Evolutionary conservation across 2,329 filamentous ascomycete genomes (phyloP).

Genomic region (Lachnellula arida): DNA sequence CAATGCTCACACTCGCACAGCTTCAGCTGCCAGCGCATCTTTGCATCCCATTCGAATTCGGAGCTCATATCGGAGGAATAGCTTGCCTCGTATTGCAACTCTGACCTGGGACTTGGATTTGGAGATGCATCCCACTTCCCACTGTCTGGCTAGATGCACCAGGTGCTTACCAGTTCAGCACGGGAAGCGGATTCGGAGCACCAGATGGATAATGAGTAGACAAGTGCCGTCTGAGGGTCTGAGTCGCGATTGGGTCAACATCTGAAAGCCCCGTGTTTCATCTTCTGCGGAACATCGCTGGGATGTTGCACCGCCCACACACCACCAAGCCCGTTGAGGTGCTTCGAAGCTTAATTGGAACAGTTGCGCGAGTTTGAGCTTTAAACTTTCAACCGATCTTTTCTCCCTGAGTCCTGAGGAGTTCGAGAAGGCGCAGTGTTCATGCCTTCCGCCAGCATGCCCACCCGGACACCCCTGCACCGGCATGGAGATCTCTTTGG

Average conservation of each 20-base stretch:
- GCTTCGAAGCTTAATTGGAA: constrained; percentile 1
- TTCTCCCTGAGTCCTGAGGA: constrained; percentile 10
- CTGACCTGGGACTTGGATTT: neutral
- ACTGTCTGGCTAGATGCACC: neutral
- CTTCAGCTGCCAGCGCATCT: constrained; percentile 16
- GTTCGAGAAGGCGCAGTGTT: constrained; percentile 23
- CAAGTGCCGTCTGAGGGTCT: constrained; percentile 3
- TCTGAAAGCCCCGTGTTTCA: constrained; percentile 18
- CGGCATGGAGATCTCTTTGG: constrained; percentile 16
- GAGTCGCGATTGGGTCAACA: constrained; percentile 15
- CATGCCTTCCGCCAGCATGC: constrained; percentile 12
- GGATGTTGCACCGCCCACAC: constrained; percentile 14
- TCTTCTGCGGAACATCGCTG: constrained; percentile 9
- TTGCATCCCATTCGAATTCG: constrained; percentile 10
- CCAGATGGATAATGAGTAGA: neutral
- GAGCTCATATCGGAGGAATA: constrained; percentile 9
- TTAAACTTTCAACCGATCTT: constrained; percentile 9
- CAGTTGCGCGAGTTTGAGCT: neutral
- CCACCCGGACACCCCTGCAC: constrained; percentile 6
- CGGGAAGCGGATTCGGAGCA: neutral
- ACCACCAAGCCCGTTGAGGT: neutral
- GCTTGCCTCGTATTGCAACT: neutral
- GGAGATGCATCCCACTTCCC: neutral
- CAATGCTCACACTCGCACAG: constrained; percentile 1
- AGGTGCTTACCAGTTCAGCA: neutral